Evolutionary conservation across 2,329 filamentous ascomycete genomes (phyloP).

Genomic region (Cladosporium sp.): DNA sequence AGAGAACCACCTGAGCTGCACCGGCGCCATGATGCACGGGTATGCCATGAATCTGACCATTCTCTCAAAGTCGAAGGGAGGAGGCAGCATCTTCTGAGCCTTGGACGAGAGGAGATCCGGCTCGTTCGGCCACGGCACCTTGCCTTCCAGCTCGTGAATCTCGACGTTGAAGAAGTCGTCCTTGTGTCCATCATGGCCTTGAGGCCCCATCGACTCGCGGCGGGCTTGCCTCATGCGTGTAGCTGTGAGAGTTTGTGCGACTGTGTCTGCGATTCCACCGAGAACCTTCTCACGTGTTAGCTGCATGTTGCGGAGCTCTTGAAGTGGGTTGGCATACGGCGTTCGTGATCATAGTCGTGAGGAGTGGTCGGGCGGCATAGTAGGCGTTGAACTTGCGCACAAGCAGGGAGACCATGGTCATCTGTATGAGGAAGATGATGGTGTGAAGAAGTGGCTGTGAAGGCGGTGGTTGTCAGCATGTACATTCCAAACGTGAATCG

Average conservation of each 20-base stretch:
- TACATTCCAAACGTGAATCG: background rate
- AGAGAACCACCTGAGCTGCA: slow-evolving; percentile 94
- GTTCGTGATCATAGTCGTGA: slow-evolving; percentile 99
- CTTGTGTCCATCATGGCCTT: slow-evolving; percentile 55
- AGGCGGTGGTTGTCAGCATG: background rate
- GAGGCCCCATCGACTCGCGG: slow-evolving; percentile 43
- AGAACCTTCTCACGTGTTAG: slow-evolving; percentile 54
- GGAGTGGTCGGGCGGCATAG: slow-evolving; percentile 89
- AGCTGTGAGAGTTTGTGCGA: slow-evolving; percentile 87
- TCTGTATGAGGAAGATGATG: slow-evolving; percentile 80
- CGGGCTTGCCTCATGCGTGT: slow-evolving; percentile 57
- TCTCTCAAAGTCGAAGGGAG: slow-evolving; percentile 92
- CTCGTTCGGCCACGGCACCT: slow-evolving; percentile 60
- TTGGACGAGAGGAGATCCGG: slow-evolving; percentile 62
- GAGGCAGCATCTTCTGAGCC: slow-evolving; percentile 55
- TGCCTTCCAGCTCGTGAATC: slow-evolving; percentile 79
- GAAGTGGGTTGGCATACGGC: slow-evolving; percentile 54
- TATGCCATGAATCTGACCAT: slow-evolving; percentile 95
- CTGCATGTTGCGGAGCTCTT: background rate
- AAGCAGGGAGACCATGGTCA: slow-evolving; percentile 78
- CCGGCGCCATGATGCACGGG: slow-evolving; percentile 89
- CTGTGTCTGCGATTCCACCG: slow-evolving; percentile 92
- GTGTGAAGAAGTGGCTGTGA: slow-evolving; percentile 79
- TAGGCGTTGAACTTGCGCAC: slow-evolving; percentile 87
- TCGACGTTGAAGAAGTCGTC: slow-evolving; percentile 78